Percentiles rank a stretch among this genome's conserved stretches.
Conservation (phyloP, 2,329 filamentous ascomycete species). For the Cladosporium oxysporum region DNA sequence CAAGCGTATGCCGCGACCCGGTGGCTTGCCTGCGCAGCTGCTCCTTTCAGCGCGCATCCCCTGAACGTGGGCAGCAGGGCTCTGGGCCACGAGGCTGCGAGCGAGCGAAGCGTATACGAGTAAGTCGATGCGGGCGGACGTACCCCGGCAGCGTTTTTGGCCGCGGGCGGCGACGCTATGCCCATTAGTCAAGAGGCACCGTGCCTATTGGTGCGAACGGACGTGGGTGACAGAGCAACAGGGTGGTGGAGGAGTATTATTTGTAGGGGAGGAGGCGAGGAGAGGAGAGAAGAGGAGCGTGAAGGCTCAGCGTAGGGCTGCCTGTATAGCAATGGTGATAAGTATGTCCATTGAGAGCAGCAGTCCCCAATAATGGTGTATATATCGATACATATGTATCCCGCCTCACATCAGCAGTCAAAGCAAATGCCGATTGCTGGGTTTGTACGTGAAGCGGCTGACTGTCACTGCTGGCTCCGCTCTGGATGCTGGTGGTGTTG, state of each 20-base stretch:
- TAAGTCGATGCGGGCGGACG: not conserved
- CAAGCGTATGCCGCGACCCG: constrained; percentile 9
- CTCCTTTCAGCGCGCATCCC: not conserved
- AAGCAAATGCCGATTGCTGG: not conserved
- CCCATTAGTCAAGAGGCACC: constrained; percentile 4
- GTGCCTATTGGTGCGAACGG: not conserved
- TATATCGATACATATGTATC: not conserved
- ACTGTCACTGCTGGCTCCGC: not conserved
- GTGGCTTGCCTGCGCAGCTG: constrained; percentile 12
- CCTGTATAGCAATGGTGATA: not conserved
- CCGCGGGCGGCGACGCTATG: not conserved
- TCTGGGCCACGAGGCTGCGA: not conserved
- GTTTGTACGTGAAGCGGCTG: not conserved
- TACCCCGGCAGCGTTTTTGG: not conserved
- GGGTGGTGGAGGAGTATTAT: not conserved
- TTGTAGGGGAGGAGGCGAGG: not conserved
- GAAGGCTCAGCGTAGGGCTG: not conserved
- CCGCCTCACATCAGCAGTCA: not conserved
- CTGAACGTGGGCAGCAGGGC: constrained; percentile 3
- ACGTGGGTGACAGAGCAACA: not conserved
- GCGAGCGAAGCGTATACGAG: not conserved
- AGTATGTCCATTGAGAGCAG: not conserved
- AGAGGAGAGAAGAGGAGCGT: not conserved
- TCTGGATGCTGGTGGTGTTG: constrained; percentile 1
- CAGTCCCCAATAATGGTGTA: not conserved